A percentile compares a stretch with the other conserved stretches of the same genome.
Evolutionary conservation across 1,284 basidiomycete genomes (phyloP).

Genomic region (Leccinum fuscescens): DNA sequence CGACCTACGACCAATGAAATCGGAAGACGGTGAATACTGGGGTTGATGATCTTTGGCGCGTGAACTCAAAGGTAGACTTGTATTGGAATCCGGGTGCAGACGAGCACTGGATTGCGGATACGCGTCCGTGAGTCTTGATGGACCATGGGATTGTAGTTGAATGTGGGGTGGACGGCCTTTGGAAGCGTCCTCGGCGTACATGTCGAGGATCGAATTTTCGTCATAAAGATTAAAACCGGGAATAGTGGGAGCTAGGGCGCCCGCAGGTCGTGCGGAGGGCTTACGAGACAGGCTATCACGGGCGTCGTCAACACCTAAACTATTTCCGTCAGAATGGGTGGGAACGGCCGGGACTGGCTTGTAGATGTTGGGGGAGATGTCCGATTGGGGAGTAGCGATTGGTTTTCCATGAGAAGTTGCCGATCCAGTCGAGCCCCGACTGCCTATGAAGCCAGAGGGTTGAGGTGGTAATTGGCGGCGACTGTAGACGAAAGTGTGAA

Average conservation of each 20-base stretch:
- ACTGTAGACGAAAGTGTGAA: slow-evolving; percentile 11
- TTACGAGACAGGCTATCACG: slow-evolving; percentile 21
- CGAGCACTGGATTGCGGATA: slow-evolving; percentile 16
- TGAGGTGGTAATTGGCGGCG: slow-evolving; percentile 32
- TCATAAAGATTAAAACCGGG: slow-evolving; percentile 33
- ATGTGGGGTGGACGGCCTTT: slow-evolving; percentile 19
- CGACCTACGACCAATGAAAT: slow-evolving; percentile 26
- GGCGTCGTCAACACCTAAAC: slow-evolving; percentile 14
- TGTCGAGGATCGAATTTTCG: slow-evolving; percentile 26
- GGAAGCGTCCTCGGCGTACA: slow-evolving; percentile 25
- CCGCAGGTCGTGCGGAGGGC: slow-evolving; percentile 33
- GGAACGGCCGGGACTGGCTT: slow-evolving; percentile 34
- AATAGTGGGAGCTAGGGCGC: slow-evolving; percentile 34
- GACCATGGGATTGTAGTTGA: slow-evolving; percentile 22
- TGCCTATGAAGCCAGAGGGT: slow-evolving; percentile 7
- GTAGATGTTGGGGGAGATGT: slow-evolving; percentile 27
- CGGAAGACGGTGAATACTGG: slow-evolving; percentile 22
- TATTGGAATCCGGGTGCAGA: slow-evolving; percentile 15
- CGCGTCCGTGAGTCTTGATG: slow-evolving; percentile 23
- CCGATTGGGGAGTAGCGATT: slow-evolving; percentile 16
- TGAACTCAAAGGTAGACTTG: slow-evolving; percentile 11
- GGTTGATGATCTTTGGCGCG: slow-evolving; percentile 25
- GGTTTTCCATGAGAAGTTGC: slow-evolving; percentile 20
- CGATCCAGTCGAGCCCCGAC: slow-evolving; percentile 26
- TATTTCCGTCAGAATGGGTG: slow-evolving; percentile 10